Base-by-base conservation (phyloP, 2,329 filamentous ascomycete genomes). In the Tympanopsis confertula region DNA sequence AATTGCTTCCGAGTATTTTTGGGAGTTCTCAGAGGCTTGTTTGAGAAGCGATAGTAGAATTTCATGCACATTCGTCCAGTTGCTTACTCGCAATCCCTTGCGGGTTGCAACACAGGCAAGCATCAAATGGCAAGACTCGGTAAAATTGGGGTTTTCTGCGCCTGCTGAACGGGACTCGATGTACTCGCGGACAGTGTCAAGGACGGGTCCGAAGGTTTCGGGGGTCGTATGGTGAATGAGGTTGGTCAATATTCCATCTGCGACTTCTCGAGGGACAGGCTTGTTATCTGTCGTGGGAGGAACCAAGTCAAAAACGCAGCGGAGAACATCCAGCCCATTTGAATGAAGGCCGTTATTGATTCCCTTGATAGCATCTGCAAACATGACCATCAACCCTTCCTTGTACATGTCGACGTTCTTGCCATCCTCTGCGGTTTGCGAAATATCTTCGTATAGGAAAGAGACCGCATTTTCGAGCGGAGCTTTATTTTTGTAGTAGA, bases 321-420 rank as follows among this genome's bases (percentile, higher is more conserved):
- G 55, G 18, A 78, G 48, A 15, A 78, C 65, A 13, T 68, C 62
- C 2, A 58, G 48, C 24, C 69, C 74, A 45, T 69, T 71, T 2
- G 73, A 73, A 50, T 79, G 71, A 5, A 78, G 53, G 0, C 66
- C 68, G 35, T 62, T 55, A 44, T 78, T 73, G 20, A 78, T 59
- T 19, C 76, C 74, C 46, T 74, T 75, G 30, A 77, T 68, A 15
- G 74, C 66, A 45, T 79, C 75, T 3, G 71, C 65, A 41, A 78
- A 66, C 47, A 80, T 62, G 5, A 62, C 65, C 70, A 77, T 78
- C 32, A 78, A 55, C 40, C 76, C 75, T 38, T 71, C 63, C 42
- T 69, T 65, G 46, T 78, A 75, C 28, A 67, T 57, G 14, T 54
- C 15, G 35, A 53, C 50, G 15, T 57, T 49, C 39, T 53, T 53